phyloP scores from a whole-genome alignment of 1,139 yeast genomes.

The Suhomyces yuchorum region DNA sequence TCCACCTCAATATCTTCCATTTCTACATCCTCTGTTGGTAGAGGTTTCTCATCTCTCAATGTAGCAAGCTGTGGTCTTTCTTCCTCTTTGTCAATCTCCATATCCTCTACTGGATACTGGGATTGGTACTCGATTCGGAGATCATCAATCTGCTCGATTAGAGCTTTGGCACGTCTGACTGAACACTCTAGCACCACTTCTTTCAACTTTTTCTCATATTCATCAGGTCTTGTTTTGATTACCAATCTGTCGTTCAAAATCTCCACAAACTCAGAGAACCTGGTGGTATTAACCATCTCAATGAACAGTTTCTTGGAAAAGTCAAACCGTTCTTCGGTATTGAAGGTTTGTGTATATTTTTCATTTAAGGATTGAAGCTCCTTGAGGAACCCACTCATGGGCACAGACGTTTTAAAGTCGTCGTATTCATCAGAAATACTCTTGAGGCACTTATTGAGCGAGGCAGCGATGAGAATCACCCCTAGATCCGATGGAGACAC shows the following conservation, averaged over 20 bases:
- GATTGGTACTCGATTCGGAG: slow-evolving; percentile 15
- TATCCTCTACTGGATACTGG: not conserved
- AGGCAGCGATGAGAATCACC: slow-evolving; percentile 33
- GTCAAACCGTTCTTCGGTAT: not conserved
- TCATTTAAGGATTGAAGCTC: slow-evolving; percentile 22
- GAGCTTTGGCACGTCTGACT: slow-evolving; percentile 26
- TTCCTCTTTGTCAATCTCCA: not conserved
- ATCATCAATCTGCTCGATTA: slow-evolving; percentile 34
- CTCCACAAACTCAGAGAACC: slow-evolving; percentile 23
- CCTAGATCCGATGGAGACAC: slow-evolving; percentile 6
- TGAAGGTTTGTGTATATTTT: slow-evolving; percentile 13
- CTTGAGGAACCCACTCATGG: slow-evolving; percentile 21
- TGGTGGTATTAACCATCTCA: slow-evolving; percentile 15
- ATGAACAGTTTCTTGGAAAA: slow-evolving; percentile 17
- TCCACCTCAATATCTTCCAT: not conserved
- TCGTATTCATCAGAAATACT: slow-evolving; percentile 5
- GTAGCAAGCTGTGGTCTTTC: not conserved
- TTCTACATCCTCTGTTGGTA: not conserved
- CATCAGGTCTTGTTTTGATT: slow-evolving; percentile 21
- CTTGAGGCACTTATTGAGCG: slow-evolving; percentile 30
- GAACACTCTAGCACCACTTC: slow-evolving; percentile 30
- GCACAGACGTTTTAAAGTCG: slow-evolving; percentile 20
- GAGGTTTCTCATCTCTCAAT: not conserved
- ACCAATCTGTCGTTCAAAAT: slow-evolving; percentile 22
- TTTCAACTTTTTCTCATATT: slow-evolving; percentile 24